Conservation (phyloP, 1,284 basidiomycete species). For the Cystobasidium slooffiae region DNA sequence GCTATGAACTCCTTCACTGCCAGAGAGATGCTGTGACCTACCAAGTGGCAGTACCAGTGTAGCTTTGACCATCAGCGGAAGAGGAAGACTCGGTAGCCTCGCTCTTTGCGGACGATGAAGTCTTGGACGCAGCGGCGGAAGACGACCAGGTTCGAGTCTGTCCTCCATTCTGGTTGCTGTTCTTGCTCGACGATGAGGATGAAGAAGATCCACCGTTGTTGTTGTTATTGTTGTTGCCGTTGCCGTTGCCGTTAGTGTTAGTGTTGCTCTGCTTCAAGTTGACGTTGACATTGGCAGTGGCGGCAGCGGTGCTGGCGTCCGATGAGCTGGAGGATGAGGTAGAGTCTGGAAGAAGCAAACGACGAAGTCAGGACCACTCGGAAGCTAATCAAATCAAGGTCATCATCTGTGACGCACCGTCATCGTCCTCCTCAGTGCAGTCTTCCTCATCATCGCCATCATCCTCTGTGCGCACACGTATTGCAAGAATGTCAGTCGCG, state of each 20-base stretch:
- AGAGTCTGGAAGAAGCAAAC: background rate
- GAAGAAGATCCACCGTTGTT: slow-evolving; percentile 7
- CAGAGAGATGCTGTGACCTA: background rate
- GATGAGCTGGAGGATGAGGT: background rate
- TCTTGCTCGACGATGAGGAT: background rate
- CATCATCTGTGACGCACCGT: background rate
- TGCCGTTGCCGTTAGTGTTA: slow-evolving; percentile 10
- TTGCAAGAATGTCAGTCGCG: slow-evolving; percentile 12
- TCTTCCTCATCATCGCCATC: slow-evolving; percentile 33
- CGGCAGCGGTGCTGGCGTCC: slow-evolving; percentile 2
- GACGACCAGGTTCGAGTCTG: slow-evolving; percentile 1
- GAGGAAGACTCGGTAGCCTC: slow-evolving; percentile 17
- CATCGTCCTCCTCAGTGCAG: slow-evolving; percentile 31
- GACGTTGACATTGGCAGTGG: slow-evolving; percentile 18
- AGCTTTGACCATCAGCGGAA: slow-evolving; percentile 5
- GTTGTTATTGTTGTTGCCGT: background rate
- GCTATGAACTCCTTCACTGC: background rate
- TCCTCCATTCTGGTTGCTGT: background rate
- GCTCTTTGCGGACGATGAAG: slow-evolving; percentile 11
- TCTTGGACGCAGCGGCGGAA: slow-evolving; percentile 21
- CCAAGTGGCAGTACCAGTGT: slow-evolving; percentile 38
- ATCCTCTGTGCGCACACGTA: background rate
- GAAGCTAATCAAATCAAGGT: background rate
- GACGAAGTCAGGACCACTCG: background rate
- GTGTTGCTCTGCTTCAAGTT: slow-evolving; percentile 3